Conservation (phyloP, 2,329 filamentous ascomycete species). For the Penicillium fuscoglaucum region DNA sequence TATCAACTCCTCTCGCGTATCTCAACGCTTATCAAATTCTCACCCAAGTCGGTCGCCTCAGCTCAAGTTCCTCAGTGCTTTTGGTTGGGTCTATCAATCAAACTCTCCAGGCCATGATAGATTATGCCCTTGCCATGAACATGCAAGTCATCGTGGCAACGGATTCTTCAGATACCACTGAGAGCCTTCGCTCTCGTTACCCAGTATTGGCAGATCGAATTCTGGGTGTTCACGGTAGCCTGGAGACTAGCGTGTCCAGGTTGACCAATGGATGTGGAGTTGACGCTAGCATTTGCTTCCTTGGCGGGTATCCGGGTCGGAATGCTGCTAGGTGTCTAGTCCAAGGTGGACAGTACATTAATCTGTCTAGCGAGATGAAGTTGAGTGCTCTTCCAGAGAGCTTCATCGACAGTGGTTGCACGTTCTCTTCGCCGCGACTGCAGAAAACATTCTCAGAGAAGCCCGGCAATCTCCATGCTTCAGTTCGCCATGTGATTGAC, state of each 20-base stretch:
- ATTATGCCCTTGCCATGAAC: conserved; percentile 16
- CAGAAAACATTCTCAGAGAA: conserved; percentile 19
- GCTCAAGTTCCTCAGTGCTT: conserved; percentile 15
- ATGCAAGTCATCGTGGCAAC: conserved; percentile 20
- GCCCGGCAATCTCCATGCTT: conserved; percentile 17
- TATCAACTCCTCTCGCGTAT: conserved; percentile 19
- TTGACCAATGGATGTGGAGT: conserved; percentile 20
- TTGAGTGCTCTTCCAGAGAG: conserved; percentile 20
- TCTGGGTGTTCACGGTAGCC: conserved; percentile 11
- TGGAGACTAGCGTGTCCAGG: conserved; percentile 17
- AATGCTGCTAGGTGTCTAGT: conserved; percentile 17
- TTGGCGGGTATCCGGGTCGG: conserved; percentile 16
- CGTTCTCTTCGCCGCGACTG: conserved; percentile 19
- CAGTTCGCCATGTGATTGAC: conserved; percentile 13
- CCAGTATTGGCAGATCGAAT: conserved; percentile 12
- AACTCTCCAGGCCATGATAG: conserved; percentile 18
- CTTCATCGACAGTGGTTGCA: conserved; percentile 21
- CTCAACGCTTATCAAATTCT: conserved; percentile 17
- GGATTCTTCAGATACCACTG: conserved; percentile 9
- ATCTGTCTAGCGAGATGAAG: conserved; percentile 20
- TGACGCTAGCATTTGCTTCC: conserved; percentile 18
- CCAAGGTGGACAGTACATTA: conserved; percentile 21
- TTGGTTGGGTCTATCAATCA: conserved; percentile 15
- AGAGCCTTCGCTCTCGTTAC: conserved; percentile 13
- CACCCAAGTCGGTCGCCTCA: conserved; percentile 14